Percentiles rank a stretch among this genome's conserved stretches.
Evolutionary conservation across 1,284 basidiomycete species (phyloP).

Genomic region (Flammula alnicola): DNA sequence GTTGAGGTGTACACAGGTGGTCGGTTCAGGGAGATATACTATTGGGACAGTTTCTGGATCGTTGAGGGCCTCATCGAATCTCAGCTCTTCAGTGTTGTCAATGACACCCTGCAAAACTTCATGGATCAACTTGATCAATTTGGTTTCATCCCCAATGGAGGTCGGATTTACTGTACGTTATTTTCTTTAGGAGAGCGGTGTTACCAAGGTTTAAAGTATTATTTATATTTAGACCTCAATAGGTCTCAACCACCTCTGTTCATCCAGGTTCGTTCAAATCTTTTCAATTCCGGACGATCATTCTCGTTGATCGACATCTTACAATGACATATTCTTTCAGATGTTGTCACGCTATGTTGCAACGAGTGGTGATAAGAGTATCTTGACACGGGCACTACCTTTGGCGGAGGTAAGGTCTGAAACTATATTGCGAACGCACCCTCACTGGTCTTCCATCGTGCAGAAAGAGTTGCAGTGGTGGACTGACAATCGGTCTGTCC

Average conservation of each 20-base stretch:
- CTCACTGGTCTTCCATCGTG: not conserved
- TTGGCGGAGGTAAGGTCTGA: constrained; percentile 53
- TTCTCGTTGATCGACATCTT: too few relatives aligned
- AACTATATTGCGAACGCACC: too few relatives aligned
- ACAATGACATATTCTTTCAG: constrained; percentile 23
- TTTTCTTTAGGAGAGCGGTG: not conserved
- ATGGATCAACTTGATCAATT: constrained; percentile 86
- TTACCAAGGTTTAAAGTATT: not conserved
- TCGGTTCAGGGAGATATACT: constrained; percentile 61
- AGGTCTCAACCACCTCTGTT: constrained; percentile 92
- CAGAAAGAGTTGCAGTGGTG: constrained; percentile 86
- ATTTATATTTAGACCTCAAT: constrained; percentile 64
- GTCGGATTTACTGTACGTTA: constrained; percentile 74
- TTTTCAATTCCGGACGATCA: constrained; percentile 6
- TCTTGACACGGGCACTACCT: constrained; percentile 50
- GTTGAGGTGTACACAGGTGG: constrained; percentile 38
- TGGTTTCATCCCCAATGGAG: constrained; percentile 94
- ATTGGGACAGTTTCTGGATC: constrained; percentile 91
- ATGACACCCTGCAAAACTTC: constrained; percentile 85
- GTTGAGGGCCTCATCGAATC: constrained; percentile 83
- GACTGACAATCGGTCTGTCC: constrained; percentile 74
- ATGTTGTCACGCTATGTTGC: constrained; percentile 50
- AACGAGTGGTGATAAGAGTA: constrained; percentile 43
- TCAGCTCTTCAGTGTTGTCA: constrained; percentile 74
- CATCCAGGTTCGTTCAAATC: constrained; percentile 57